Conservation (phyloP, 495 filamentous ascomycete genomes). For the Hypoxylon lienhwacheense region DNA sequence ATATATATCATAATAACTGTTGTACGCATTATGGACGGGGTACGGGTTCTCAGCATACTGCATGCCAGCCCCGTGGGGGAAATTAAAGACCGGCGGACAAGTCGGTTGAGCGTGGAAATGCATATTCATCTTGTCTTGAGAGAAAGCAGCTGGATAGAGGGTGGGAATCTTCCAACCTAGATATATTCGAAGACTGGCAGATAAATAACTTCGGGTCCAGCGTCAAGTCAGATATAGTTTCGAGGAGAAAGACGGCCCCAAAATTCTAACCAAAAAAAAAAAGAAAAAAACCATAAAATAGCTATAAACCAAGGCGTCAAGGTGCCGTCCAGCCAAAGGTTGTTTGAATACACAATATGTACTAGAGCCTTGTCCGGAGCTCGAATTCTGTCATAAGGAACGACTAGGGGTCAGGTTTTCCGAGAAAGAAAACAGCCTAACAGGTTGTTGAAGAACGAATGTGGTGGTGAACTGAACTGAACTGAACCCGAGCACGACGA, state of each 20-base stretch:
- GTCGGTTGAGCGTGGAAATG: slow-evolving; percentile 28
- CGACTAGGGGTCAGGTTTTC: slow-evolving; percentile 47
- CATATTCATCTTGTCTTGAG: slow-evolving; percentile 30
- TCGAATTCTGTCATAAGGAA: slow-evolving; percentile 43
- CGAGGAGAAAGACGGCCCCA: too few relatives aligned
- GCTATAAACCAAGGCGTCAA: too few relatives aligned
- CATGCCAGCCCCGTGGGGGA: slow-evolving; percentile 21
- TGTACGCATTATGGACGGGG: slow-evolving; percentile 12
- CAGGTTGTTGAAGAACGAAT: slow-evolving; percentile 35
- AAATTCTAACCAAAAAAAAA: too few relatives aligned
- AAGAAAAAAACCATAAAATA: too few relatives aligned
- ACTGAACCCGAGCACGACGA: slow-evolving; percentile 24
- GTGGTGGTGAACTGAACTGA: slow-evolving; percentile 35
- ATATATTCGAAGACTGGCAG: slow-evolving; percentile 1
- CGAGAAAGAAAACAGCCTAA: slow-evolving; percentile 25
- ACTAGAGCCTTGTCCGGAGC: background rate
- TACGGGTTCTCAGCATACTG: slow-evolving; percentile 30
- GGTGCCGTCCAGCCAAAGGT: background rate
- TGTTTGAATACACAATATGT: slow-evolving; percentile 2
- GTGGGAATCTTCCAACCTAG: slow-evolving; percentile 8
- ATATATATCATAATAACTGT: slow-evolving; percentile 30
- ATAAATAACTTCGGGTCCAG: background rate
- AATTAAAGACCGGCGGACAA: slow-evolving; percentile 26
- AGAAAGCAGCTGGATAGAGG: background rate
- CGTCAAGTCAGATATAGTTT: background rate